A percentile compares a stretch with the other conserved stretches of the same genome.
phyloP scores from a whole-genome alignment of 2,329 filamentous ascomycete genomes.

The Hypoxylon rubiginosum region DNA sequence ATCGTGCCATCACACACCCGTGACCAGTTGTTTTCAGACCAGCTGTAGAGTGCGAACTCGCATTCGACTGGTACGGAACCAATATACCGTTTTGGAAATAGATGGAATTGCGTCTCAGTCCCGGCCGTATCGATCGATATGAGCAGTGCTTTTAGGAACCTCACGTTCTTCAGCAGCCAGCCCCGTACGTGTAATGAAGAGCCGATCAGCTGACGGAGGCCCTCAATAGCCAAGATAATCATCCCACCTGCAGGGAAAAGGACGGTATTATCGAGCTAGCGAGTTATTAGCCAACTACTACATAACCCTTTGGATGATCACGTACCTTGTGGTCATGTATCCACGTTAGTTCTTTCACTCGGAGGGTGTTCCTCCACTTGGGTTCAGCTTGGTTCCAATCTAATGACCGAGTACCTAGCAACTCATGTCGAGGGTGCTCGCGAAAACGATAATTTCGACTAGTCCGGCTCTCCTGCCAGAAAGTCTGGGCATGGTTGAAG shows the following conservation, averaged over 20 bases:
- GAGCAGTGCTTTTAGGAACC: too few relatives aligned
- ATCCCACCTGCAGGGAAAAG: slow-evolving; percentile 55
- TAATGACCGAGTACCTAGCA: slow-evolving; percentile 28
- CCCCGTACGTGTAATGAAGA: too few relatives aligned
- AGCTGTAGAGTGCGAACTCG: too few relatives aligned
- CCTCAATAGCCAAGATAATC: slow-evolving; percentile 45
- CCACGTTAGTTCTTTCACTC: slow-evolving; percentile 8
- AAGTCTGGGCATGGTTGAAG: slow-evolving; percentile 42
- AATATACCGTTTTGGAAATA: too few relatives aligned
- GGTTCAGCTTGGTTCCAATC: slow-evolving; percentile 36
- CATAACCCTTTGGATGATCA: not conserved
- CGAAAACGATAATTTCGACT: slow-evolving; percentile 21
- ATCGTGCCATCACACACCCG: too few relatives aligned
- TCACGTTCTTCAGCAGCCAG: too few relatives aligned
- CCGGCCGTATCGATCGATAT: too few relatives aligned
- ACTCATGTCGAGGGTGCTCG: slow-evolving; percentile 1
- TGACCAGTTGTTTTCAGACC: too few relatives aligned
- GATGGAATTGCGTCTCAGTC: too few relatives aligned
- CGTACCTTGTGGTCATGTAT: slow-evolving; percentile 47
- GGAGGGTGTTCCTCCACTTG: slow-evolving; percentile 33
- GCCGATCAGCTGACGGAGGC: not conserved
- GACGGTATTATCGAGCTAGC: slow-evolving; percentile 56
- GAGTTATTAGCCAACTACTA: not conserved
- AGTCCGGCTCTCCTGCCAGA: slow-evolving; percentile 44
- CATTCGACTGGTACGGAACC: too few relatives aligned